A percentile compares a stretch with the other conserved stretches of the same genome.
These are phyloP conservation scores for Plenodomus biglobosus DNA, from an alignment of 2,329 filamentous ascomycete species.

Conservation along the genomic window DNA sequence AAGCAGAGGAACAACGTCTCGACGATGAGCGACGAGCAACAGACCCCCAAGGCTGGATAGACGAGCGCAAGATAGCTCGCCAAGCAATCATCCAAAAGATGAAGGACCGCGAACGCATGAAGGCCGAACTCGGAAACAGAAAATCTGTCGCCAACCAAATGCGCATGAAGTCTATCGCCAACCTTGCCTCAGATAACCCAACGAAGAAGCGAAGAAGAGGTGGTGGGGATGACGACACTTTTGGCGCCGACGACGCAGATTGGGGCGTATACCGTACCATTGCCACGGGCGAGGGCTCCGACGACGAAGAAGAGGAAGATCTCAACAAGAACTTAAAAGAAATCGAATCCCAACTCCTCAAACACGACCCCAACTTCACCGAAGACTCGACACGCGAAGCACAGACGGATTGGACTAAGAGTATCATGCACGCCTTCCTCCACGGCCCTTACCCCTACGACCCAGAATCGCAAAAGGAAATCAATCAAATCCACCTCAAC, in stretches of 20 bases:
- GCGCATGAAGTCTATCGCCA: slow-evolving; percentile 97
- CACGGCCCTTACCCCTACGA: slow-evolving; percentile 88
- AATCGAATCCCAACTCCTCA: slow-evolving; percentile 81
- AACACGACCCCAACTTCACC: slow-evolving; percentile 84
- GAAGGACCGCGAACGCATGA: slow-evolving; percentile 89
- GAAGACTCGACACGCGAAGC: slow-evolving; percentile 91
- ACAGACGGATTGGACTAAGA: slow-evolving; percentile 93
- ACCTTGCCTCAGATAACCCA: slow-evolving; percentile 87
- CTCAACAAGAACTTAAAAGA: slow-evolving; percentile 70
- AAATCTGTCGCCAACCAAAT: slow-evolving; percentile 96
- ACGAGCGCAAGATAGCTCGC: slow-evolving; percentile 74
- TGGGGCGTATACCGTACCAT: slow-evolving; percentile 97
- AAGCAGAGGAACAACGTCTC: slow-evolving; percentile 78
- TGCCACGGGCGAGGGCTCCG: slow-evolving; percentile 75
- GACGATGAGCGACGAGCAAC: slow-evolving; percentile 83
- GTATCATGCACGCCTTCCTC: slow-evolving; percentile 83
- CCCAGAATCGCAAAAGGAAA: slow-evolving; percentile 73
- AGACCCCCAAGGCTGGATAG: slow-evolving; percentile 83
- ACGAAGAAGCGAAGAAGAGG: slow-evolving; percentile 80
- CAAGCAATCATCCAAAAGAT: slow-evolving; percentile 74
- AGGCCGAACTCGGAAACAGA: slow-evolving; percentile 91
- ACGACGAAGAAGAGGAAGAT: slow-evolving; percentile 92
- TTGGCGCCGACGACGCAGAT: slow-evolving; percentile 95
- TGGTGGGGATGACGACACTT: slow-evolving; percentile 90
- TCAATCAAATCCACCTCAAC: slow-evolving; percentile 90